phyloP scores from a whole-genome alignment of 2,329 filamentous ascomycete species.

The Alternaria atra region DNA sequence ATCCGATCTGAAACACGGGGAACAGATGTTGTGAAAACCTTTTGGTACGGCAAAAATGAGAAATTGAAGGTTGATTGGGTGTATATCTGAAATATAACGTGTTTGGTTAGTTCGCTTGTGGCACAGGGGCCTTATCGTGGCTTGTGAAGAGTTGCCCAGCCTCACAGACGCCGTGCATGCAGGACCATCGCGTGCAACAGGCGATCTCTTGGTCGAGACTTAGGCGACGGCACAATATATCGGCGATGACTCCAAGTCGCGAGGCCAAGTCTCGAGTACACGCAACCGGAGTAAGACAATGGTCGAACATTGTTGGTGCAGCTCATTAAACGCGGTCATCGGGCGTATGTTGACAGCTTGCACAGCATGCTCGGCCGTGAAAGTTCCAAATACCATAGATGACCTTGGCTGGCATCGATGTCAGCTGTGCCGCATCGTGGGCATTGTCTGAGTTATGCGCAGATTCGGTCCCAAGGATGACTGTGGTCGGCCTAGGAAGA shows the following conservation, averaged over 20 bases:
- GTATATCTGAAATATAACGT: slow-evolving; percentile 20
- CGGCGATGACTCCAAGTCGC: not conserved
- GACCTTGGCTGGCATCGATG: not conserved
- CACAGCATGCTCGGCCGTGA: not conserved
- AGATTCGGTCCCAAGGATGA: slow-evolving; percentile 11
- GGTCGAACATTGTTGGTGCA: slow-evolving; percentile 1
- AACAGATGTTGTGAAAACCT: slow-evolving; percentile 10
- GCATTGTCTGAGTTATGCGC: slow-evolving; percentile 12
- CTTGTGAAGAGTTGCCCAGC: slow-evolving; percentile 18
- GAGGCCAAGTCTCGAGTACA: not conserved
- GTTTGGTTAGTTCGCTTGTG: slow-evolving; percentile 23
- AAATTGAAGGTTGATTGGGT: slow-evolving; percentile 22
- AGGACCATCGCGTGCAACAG: slow-evolving; percentile 18
- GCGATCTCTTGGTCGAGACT: not conserved
- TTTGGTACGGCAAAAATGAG: slow-evolving; percentile 24
- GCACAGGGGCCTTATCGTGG: slow-evolving; percentile 23
- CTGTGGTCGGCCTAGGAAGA: slow-evolving; percentile 20
- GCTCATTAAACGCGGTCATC: not conserved
- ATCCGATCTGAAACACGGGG: slow-evolving; percentile 35
- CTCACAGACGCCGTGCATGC: slow-evolving; percentile 19
- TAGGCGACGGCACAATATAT: not conserved
- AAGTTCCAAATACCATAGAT: not conserved
- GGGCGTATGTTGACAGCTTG: not conserved
- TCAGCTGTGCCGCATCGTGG: slow-evolving; percentile 2
- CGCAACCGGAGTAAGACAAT: not conserved